Evolutionary conservation across 371 early-diverging fungal species (phyloP), one percentile per base, ranked within the genome.

Genomic region (Apophysomyces trapeziformis): DNA sequence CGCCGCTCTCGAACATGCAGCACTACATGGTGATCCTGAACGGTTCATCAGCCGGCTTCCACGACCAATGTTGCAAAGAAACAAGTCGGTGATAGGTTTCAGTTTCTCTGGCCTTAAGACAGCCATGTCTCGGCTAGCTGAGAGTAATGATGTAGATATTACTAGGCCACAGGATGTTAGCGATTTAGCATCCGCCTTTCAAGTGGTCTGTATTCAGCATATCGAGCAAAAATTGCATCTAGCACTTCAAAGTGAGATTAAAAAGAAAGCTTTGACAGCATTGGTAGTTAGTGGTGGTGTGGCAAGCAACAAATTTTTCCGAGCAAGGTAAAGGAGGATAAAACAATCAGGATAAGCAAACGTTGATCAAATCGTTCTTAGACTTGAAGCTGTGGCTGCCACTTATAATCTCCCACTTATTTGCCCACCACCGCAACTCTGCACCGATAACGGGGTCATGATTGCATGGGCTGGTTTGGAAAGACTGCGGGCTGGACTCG

Each of bases 401-500:
- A 38, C 64, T 21, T 76, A 85, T 57, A 67, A 75, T 26, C 57
- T 92, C 9, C 85, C 78, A 47, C 76, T 92, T 14, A 82, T 88
- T 41, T 90, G 89, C 47, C 95, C 95, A 37, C 92, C 92, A 14
- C 90, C 91, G 3, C 77, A 85, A 21, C 72, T 92, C 43, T 94
- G 95, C 72, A 90, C 95, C 0, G 95, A 94, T 74, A 94, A 94
- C 68, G 94, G 92, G n/a, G 93, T 90, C 26, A 94, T 94, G 95
- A 89, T 94, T 71, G 95, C 93, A 7, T 94, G 95, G 95, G 84
- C 93, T 5, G 95, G 90, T 1, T n/a, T 88, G 4, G 91, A 91
- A 64, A 72, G 89, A 39, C 83, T 83, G 56, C 83, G 76, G 61
- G 75, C 77, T n/a, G 89, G 89, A 1, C 78, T 88, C 38, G 58